These are phyloP conservation scores for Torulaspora gathmanii DNA, from an alignment of 805 yeast genomes.

Conservation along the genomic window DNA sequence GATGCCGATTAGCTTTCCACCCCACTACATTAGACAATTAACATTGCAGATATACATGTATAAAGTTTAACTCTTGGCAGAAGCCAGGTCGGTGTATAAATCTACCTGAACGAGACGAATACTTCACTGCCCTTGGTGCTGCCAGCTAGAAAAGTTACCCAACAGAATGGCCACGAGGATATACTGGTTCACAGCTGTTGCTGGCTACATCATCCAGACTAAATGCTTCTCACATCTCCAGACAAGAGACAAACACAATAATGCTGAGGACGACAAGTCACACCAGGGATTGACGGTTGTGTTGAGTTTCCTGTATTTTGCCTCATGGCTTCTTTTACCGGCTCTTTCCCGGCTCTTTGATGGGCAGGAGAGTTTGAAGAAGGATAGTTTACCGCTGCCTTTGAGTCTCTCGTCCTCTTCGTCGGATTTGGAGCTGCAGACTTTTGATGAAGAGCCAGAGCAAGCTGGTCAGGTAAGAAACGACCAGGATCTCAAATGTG, in stretches of 20 bases:
- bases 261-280: conserved; percentile 13
- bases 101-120: not conserved
- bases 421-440: conserved; percentile 6
- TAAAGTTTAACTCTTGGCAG: not conserved
- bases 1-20: not conserved
- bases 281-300: conserved; percentile 18
- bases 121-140: not conserved
- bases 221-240: conserved; percentile 25
- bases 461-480: not conserved
- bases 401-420: conserved; percentile 1
- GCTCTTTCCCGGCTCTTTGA: conserved; percentile 19
- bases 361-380: not conserved
- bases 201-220: conserved; percentile 31
- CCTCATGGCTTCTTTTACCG: conserved; percentile 24
- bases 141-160: not conserved
- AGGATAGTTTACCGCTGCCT: not conserved
- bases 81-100: not conserved
- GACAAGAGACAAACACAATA: conserved; percentile 8
- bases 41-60: no score
- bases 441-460: conserved; percentile 6
- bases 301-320: conserved; percentile 26
- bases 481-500: not conserved
- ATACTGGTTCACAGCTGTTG: conserved; percentile 27
- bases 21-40: no score
- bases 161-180: conserved; percentile 12